Evolutionary conservation across 2,329 filamentous ascomycete genomes (phyloP), one percentile per base, ranked within the genome.

Genomic region (Paecilomyces niveus): DNA sequence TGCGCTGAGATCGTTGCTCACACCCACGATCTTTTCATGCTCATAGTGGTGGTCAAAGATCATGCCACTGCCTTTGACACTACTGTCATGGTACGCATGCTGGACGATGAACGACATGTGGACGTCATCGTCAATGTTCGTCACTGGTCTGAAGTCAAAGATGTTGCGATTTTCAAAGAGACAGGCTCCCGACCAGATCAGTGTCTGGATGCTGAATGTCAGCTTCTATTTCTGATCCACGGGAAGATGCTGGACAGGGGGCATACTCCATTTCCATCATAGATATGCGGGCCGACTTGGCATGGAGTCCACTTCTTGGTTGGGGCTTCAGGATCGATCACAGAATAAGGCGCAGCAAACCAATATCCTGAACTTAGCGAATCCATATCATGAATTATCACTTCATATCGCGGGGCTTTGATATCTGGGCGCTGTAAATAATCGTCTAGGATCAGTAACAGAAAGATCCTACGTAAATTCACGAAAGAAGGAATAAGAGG

Each of bases 21-120:
- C 65, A 15, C 64, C 65, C 10, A 80, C 72, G 39, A 73, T 74
- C 58, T 74, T 71, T 53, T 78, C 74, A 18, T 76, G 66, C 33
- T 76, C 67, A 60, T 81, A 81, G 56, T 75, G 70, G 45, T 76
- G 70, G 63, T 81, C 74, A 70, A 82, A 70, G 58, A 81, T 77
- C 35, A 80, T 71, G 39, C 77, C 79, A 62, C 76, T 73, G 3
- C 80, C 80, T n/a, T 45, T 45, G 39, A 45, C 39, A 8, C 39
- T 45, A 9, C 3, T 18, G 15, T 45, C 49, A 18, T 60, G 60
- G 15, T 59, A 60, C 6, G 63, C 58, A 61, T 66, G 69, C 10
- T 68, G 64, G 18, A 45, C 15, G n/a, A 45, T 45, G 39, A 45
- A 45, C 3, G 39, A 45, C 39, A 45, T 45, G n/a, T 45, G 39